Evolutionary conservation across 179 eudicot genomes (phyloP), one percentile per base, ranked within the genome.

Genomic region (Carnegiea gigantea): DNA sequence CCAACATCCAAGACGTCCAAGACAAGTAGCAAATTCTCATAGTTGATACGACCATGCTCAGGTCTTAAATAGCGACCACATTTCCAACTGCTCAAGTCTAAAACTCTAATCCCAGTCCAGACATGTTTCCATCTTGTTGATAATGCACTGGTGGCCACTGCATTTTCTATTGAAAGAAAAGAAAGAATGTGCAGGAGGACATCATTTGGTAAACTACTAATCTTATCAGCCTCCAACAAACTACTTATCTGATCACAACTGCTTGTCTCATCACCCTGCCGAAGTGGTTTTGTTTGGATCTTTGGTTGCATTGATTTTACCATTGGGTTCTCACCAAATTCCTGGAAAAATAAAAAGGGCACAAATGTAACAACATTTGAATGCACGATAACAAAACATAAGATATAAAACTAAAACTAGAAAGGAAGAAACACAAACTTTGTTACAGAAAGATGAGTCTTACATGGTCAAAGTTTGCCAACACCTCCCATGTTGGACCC

Each of bases 171-270:
- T 60, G 65, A 23, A 60, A 60, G 24, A 60, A 60, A 21, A 60
- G 65, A 60, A 20, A 60, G 65, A 60, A 60, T 60, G 23, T 60
- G 8, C 9, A 60, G 5, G 6, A 60, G 24, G 26, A 60, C 14
- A 60, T 60, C 65, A 60, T 60, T 60, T 60, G 65, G 65, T n/a
- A 60, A 60, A 60, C 24, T 60, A n/a, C 65, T 60, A 9, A 60
- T 60, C 65, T n/a, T 20, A 60, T 60, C 65, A 21, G 9, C 24
- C 65, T 59, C 21, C 65, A 44, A 28, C 30, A 60, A 60, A 60
- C 24, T 60, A n/a, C 65, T 60, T 2, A 60, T 60, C 65, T n/a
- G 0, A 60, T 60, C 36, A 33, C 36, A 33, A 33, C 36, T 33
- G 36, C 36, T 33, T 33, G 1, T 33, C 3, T 2, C 36, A 33